phyloP scores from a whole-genome alignment of 306 rosid genomes.

The Ormosia semicastrata region DNA sequence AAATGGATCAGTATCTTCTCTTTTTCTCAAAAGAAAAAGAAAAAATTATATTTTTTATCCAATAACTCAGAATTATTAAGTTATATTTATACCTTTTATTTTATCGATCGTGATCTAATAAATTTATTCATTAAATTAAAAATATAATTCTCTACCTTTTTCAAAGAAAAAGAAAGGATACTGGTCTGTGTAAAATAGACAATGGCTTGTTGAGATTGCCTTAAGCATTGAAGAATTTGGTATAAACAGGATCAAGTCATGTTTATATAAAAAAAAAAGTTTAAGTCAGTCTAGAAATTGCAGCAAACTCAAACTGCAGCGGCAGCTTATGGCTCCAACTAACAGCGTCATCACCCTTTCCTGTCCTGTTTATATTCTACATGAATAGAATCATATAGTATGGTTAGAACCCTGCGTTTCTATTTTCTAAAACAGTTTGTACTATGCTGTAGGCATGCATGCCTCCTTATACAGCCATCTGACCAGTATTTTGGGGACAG shows the following conservation, averaged over 20 bases:
- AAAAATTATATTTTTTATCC: too few species aligned
- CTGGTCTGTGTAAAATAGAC: background rate
- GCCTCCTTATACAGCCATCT: background rate
- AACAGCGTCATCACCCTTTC: background rate
- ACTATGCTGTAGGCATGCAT: background rate
- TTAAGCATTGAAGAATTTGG: background rate
- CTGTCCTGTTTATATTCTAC: background rate
- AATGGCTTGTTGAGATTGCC: background rate
- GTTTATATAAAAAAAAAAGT: background rate
- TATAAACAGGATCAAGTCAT: background rate
- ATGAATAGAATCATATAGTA: background rate
- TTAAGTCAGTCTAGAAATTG: background rate
- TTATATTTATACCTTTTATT: too few species aligned
- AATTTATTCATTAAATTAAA: too few species aligned
- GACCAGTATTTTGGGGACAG: background rate
- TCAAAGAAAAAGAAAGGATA: too few species aligned
- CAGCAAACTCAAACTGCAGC: background rate
- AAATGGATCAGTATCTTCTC: too few species aligned
- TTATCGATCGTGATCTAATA: too few species aligned
- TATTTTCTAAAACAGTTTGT: background rate
- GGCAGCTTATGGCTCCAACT: background rate
- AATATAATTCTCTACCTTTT: too few species aligned
- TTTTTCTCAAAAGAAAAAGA: too few species aligned
- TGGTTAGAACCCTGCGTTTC: background rate
- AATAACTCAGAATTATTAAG: too few species aligned